Evolutionary conservation across 2,329 filamentous ascomycete species (phyloP), one percentile per base, ranked within the genome.

Genomic region (Colletotrichum sp.): DNA sequence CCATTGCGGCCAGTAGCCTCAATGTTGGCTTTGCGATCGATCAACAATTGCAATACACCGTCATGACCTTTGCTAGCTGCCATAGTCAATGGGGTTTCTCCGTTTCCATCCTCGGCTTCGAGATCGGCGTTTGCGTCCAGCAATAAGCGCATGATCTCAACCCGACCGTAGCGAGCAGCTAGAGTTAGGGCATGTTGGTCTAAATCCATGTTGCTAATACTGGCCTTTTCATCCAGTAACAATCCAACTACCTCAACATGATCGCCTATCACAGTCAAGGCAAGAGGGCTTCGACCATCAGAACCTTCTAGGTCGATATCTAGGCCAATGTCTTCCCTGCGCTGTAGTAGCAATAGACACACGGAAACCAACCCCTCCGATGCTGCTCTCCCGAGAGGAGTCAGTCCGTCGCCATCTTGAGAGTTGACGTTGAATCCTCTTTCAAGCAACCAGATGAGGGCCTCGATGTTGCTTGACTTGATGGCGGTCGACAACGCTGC

Each of bases 311-410:
- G 10, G n/a, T 49, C 3, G 44, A 49, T 49, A 4, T n/a, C 39
- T 49, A n/a, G 18, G 9, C 18, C 39, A 49, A 10, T 49, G 2
- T 6, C 16, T 5, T 39, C 36, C 16, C 36, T 39, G 16, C 39
- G 39, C 2, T 49, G 44, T 7, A 49, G n/a, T 6, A 49, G 44
- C n/a, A 21, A 49, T 1, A 49, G 6, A 3, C 44, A 49, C 1
- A 13, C 10, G 0, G 44, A 13, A 0, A 21, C 0, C 1, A 49
- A 6, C 0, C 44, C 44, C 5, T 1, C 44, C 1, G n/a, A 21
- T 49, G n/a, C n/a, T 13, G 44, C 44, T n/a, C 44, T 13, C 10
- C 44, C 44, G 4, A 49, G 44, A 49, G 44, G 44, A 8, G 44
- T 49, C 44, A 49, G 0, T n/a, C 44, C 44, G n/a, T 49, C n/a